phyloP scores from a whole-genome alignment of 2,329 filamentous ascomycete species.

The Cytospora leucostoma region DNA sequence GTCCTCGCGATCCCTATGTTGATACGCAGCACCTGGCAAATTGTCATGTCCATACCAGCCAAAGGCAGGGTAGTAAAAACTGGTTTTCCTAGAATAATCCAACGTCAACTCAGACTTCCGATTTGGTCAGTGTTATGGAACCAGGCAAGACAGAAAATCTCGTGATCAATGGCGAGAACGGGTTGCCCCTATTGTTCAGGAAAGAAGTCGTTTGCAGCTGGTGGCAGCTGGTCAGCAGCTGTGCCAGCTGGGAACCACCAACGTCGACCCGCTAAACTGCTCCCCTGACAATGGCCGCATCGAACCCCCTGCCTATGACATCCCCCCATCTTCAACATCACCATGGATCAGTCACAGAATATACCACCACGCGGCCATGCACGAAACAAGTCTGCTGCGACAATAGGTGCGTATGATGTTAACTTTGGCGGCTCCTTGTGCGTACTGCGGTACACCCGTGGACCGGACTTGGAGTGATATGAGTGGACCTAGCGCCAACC shows the following conservation, averaged over 20 bases:
- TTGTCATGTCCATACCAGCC: too few species aligned
- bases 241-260: not conserved
- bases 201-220: not conserved
- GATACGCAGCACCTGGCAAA: too few species aligned
- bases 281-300: not conserved
- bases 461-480: not conserved
- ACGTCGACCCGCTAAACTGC: not conserved
- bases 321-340: conserved; percentile 10
- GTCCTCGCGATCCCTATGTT: too few species aligned
- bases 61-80: too few species aligned
- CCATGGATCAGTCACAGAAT: conserved; percentile 29
- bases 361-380: conserved; percentile 34
- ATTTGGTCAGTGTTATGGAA: not conserved
- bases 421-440: not conserved
- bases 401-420: conserved; percentile 37
- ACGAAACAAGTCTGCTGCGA: conserved; percentile 41
- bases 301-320: not conserved
- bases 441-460: too few species aligned
- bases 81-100: too few species aligned
- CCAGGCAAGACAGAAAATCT: not conserved
- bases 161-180: not conserved
- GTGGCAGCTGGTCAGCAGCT: not conserved
- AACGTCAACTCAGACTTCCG: too few species aligned
- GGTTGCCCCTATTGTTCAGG: not conserved
- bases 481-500: not conserved